phyloP scores from a whole-genome alignment of 106 monocot species.

The Dactylorhiza incarnata region DNA sequence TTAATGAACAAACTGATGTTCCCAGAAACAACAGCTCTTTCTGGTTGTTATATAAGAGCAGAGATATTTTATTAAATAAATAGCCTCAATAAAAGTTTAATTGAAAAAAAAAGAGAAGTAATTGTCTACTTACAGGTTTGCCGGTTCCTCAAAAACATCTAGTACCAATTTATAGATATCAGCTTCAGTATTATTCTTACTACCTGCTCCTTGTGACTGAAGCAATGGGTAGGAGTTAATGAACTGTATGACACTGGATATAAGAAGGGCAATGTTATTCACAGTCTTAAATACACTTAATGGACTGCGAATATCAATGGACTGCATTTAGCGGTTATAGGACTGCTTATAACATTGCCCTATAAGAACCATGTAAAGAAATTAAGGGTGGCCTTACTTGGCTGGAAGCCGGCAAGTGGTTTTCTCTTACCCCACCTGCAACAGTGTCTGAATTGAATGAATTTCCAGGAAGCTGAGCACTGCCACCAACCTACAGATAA shows the following conservation, averaged over 20 bases:
- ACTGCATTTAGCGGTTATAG: too few species aligned
- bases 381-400: constrained; percentile 16
- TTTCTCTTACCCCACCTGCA: constrained; percentile 18
- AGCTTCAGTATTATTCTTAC: constrained; percentile 13
- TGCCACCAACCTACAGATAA: constrained; percentile 1
- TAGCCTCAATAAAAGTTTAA: neutral
- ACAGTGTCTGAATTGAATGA: neutral
- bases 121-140: constrained; percentile 40
- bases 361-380: neutral
- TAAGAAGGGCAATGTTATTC: too few species aligned
- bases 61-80: neutral
- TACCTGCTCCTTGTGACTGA: constrained; percentile 16
- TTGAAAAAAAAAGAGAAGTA: neutral
- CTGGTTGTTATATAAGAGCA: neutral
- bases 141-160: constrained; percentile 59
- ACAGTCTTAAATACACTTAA: too few species aligned
- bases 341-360: too few species aligned
- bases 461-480: constrained; percentile 7
- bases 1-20: neutral
- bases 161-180: constrained; percentile 49
- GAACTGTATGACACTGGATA: neutral
- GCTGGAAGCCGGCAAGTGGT: constrained; percentile 20
- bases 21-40: too few species aligned
- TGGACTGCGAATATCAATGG: too few species aligned
- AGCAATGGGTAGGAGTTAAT: neutral